These are phyloP conservation scores for Parsonsia alboflavescens DNA, from an alignment of 257 asterid species.

Conservation along the genomic window DNA sequence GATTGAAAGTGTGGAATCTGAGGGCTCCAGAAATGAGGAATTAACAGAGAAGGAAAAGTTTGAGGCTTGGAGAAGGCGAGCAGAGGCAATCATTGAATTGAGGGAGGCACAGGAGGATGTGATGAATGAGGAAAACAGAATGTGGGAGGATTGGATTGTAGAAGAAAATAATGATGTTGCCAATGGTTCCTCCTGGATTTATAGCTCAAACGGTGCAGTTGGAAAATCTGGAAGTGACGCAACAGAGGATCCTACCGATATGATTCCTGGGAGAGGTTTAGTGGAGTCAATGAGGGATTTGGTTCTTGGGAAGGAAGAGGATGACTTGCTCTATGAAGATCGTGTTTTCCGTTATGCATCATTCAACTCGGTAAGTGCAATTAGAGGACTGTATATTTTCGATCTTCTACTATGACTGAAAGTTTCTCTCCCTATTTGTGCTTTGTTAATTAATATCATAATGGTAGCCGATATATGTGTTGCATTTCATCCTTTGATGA, in stretches of 20 bases:
- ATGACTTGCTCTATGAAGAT: slow-evolving; percentile 88
- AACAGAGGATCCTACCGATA: slow-evolving; percentile 41
- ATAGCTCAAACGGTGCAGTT: slow-evolving; percentile 38
- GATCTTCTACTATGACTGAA: neutral
- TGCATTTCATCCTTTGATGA: neutral
- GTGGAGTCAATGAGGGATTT: slow-evolving; percentile 70
- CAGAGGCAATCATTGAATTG: slow-evolving; percentile 82
- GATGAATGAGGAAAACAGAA: slow-evolving; percentile 77
- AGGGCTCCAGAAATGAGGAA: slow-evolving; percentile 37
- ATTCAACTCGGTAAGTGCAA: slow-evolving; percentile 63
- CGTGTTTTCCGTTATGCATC: slow-evolving; percentile 89
- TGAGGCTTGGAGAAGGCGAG: slow-evolving; percentile 94
- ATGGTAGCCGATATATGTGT: neutral
- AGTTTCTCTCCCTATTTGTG: neutral
- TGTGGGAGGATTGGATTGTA: slow-evolving; percentile 96
- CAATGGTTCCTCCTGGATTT: slow-evolving; percentile 53
- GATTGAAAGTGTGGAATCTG: slow-evolving; percentile 56
- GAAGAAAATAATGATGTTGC: slow-evolving; percentile 46
- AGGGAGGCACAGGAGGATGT: slow-evolving; percentile 88
- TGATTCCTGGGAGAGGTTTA: slow-evolving; percentile 67
- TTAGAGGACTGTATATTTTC: slow-evolving; percentile 6
- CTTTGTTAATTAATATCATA: neutral
- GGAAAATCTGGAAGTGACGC: slow-evolving; percentile 34
- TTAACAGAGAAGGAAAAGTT: slow-evolving; percentile 78
- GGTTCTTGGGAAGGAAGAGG: slow-evolving; percentile 73